Evolutionary conservation across 2,329 filamentous ascomycete species (phyloP).

Genomic region (Penicillium concentricum): DNA sequence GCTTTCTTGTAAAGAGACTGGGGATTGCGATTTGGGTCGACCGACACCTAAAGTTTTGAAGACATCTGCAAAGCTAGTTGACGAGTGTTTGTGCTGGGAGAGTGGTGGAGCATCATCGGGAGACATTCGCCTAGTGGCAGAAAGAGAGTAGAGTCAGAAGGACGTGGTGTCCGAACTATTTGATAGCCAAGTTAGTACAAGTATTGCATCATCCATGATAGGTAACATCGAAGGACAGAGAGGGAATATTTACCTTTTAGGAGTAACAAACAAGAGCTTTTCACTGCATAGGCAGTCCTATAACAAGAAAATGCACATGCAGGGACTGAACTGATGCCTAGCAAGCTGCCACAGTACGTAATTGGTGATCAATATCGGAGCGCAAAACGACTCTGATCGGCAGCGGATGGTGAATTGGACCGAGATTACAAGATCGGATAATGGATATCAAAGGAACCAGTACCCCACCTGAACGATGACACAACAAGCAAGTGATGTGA

Average conservation of each 20-base stretch:
- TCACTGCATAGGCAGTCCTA: slow-evolving; percentile 14
- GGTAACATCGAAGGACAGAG: background rate
- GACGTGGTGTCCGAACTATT: background rate
- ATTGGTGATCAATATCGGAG: slow-evolving; percentile 9
- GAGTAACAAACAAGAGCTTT: background rate
- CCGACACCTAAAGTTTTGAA: slow-evolving; percentile 43
- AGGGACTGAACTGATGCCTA: slow-evolving; percentile 8
- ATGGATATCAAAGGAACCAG: slow-evolving; percentile 1
- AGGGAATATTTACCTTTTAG: slow-evolving; percentile 8
- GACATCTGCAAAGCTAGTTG: slow-evolving; percentile 44
- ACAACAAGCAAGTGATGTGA: slow-evolving; percentile 6
- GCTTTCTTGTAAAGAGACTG: slow-evolving; percentile 33
- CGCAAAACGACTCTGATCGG: slow-evolving; percentile 7
- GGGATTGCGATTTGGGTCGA: slow-evolving; percentile 41
- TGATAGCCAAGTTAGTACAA: slow-evolving; percentile 12
- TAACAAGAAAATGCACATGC: slow-evolving; percentile 10
- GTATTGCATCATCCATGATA: slow-evolving; percentile 9
- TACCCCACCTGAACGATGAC: background rate
- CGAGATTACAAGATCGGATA: background rate
- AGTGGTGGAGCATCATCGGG: slow-evolving; percentile 42
- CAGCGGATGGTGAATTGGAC: slow-evolving; percentile 3
- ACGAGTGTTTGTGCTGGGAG: slow-evolving; percentile 36
- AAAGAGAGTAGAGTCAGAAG: background rate
- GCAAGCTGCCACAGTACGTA: slow-evolving; percentile 14
- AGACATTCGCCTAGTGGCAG: slow-evolving; percentile 38